Conservation (phyloP, 2,329 filamentous ascomycete species). For the Rachicladosporium sp. region DNA sequence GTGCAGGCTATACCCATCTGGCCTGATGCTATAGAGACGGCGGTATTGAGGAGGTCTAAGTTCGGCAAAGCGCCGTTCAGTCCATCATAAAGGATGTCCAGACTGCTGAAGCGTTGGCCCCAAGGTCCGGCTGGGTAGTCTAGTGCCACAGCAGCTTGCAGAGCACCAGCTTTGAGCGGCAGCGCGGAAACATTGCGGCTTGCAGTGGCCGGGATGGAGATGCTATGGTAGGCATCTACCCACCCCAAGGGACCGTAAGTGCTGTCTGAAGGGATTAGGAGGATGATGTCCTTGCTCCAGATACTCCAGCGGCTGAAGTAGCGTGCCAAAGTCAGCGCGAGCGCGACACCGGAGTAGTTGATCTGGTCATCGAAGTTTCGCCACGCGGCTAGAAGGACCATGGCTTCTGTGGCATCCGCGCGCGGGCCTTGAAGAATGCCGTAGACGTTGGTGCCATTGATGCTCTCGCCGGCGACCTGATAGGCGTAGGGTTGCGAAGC, state of each 20-base stretch:
- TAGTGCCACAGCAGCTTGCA: constrained; percentile 86
- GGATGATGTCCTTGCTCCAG: constrained; percentile 97
- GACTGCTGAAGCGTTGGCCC: constrained; percentile 68
- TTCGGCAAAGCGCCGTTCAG: constrained; percentile 93
- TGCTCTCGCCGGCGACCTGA: constrained; percentile 58
- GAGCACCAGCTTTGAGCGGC: constrained; percentile 78
- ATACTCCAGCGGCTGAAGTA: constrained; percentile 98
- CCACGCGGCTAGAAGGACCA: constrained; percentile 86
- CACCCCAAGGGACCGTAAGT: constrained; percentile 85
- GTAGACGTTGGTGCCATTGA: constrained; percentile 81
- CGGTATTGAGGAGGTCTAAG: constrained; percentile 88
- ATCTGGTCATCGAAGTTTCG: constrained; percentile 63
- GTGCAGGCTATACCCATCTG: constrained; percentile 83
- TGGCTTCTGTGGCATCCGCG: constrained; percentile 91
- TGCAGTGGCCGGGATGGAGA: constrained; percentile 52
- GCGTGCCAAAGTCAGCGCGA: constrained; percentile 74
- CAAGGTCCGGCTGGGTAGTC: constrained; percentile 65
- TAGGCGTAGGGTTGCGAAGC: constrained; percentile 84
- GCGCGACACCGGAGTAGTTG: constrained; percentile 77
- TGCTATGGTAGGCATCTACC: constrained; percentile 95
- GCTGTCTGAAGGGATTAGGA: constrained; percentile 80
- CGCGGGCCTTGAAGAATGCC: constrained; percentile 85
- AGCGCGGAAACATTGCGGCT: constrained; percentile 51
- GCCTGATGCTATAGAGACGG: constrained; percentile 71
- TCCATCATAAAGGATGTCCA: constrained; percentile 90